Evolutionary conservation across 2,329 filamentous ascomycete genomes (phyloP).

Genomic region (Raffaelea arxii): DNA sequence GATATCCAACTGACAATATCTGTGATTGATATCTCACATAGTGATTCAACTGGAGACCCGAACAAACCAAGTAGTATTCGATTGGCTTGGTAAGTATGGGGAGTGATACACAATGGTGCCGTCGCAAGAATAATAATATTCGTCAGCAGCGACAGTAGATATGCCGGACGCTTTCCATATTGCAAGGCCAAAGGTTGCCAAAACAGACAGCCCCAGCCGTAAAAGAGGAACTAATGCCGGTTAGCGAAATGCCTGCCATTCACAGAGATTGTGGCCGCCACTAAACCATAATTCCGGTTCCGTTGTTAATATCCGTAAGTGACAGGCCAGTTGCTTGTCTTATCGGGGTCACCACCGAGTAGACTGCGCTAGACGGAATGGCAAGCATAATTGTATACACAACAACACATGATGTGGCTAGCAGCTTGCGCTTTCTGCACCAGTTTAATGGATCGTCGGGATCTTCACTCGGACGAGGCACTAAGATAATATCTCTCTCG

Average conservation of each 20-base stretch:
- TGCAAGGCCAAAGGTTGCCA: conserved; percentile 23
- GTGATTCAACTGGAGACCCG: conserved; percentile 32
- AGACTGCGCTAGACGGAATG: conserved; percentile 27
- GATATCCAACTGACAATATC: conserved; percentile 8
- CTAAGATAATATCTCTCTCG: conserved; percentile 29
- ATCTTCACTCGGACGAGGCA: conserved; percentile 24
- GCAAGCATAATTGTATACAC: conserved; percentile 32
- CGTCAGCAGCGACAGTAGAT: conserved; percentile 18
- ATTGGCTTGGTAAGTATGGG: conserved; percentile 18
- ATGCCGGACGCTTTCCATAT: conserved; percentile 21
- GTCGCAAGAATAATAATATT: conserved; percentile 18
- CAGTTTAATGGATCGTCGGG: conserved; percentile 30
- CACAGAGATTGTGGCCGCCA: neutral
- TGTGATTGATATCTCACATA: conserved; percentile 27
- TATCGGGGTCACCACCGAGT: conserved; percentile 2
- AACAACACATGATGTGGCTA: conserved; percentile 19
- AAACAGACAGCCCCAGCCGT: conserved; percentile 23
- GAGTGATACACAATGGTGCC: conserved; percentile 17
- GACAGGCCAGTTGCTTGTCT: conserved; percentile 1
- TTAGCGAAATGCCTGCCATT: no score
- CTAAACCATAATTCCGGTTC: conserved; percentile 3
- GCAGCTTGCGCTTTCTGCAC: conserved; percentile 21
- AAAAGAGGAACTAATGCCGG: conserved; percentile 25
- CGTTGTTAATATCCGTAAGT: conserved; percentile 4
- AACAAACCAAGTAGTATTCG: conserved; percentile 29